A percentile compares a stretch with the other conserved stretches of the same genome.
Evolutionary conservation across 1,284 basidiomycete genomes (phyloP).

Genomic region (Moesziomyces aphidis): DNA sequence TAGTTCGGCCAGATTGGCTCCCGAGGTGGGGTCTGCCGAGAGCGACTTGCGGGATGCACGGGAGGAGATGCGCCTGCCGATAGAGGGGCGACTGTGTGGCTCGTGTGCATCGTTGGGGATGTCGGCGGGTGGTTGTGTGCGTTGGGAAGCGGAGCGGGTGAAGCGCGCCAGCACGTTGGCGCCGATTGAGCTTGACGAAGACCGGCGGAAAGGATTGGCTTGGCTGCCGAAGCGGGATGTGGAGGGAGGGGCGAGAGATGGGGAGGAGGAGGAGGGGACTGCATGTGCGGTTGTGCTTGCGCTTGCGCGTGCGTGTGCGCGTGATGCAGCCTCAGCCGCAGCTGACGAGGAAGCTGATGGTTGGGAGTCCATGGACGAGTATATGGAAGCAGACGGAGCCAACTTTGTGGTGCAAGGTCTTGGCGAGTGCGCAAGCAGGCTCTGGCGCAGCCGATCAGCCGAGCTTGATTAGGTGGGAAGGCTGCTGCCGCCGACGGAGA

Average conservation of each 20-base stretch:
- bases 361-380: too few relatives aligned
- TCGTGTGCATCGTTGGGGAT: not conserved
- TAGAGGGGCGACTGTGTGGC: conserved; percentile 18
- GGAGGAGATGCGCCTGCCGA: conserved; percentile 30
- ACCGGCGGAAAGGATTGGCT: conserved; percentile 24
- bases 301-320: not conserved
- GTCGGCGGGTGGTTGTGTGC: conserved; percentile 2
- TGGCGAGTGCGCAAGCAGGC: too few relatives aligned
- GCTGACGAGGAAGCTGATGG: not conserved
- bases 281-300: too few relatives aligned
- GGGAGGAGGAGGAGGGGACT: too few relatives aligned
- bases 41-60: conserved; percentile 22
- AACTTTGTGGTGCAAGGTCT: too few relatives aligned
- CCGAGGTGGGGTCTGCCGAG: conserved; percentile 10
- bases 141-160: conserved; percentile 16
- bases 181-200: conserved; percentile 18
- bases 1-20: conserved; percentile 46
- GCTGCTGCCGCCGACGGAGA: too few relatives aligned
- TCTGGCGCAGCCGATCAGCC: too few relatives aligned
- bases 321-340: not conserved
- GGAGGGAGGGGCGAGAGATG: not conserved
- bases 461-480: too few relatives aligned
- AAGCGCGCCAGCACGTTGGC: conserved; percentile 23
- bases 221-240: too few relatives aligned
- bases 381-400: too few relatives aligned